phyloP scores from a whole-genome alignment of 176 grass and related monocot genomes.

The Alopecurus myosuroides region DNA sequence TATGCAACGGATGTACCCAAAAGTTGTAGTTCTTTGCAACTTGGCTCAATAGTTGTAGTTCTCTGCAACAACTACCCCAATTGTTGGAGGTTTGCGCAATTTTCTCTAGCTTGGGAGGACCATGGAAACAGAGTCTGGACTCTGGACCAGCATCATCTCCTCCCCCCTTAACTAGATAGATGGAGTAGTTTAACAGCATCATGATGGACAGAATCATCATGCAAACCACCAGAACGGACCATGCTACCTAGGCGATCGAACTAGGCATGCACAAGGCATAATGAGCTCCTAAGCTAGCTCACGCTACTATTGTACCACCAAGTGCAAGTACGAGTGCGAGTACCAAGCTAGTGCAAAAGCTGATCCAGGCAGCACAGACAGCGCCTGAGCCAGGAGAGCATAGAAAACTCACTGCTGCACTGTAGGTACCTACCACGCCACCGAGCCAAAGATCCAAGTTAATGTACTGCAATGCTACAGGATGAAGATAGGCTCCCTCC shows the following conservation, averaged over 20 bases:
- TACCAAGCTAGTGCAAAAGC: not conserved
- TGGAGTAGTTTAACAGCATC: not conserved
- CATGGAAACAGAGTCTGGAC: not conserved
- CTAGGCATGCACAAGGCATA: slow-evolving; percentile 24
- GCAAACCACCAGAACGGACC: slow-evolving; percentile 10
- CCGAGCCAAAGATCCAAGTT: not conserved
- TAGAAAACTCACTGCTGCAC: slow-evolving; percentile 14
- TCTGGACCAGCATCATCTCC: not conserved
- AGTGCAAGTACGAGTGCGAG: not conserved
- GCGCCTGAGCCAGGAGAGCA: slow-evolving; percentile 17
- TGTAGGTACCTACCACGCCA: not conserved
- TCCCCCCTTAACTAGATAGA: not conserved
- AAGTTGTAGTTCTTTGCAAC: no score
- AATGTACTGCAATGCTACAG: slow-evolving; percentile 40
- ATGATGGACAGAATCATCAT: not conserved
- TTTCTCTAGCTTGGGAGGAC: no score
- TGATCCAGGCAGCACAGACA: not conserved
- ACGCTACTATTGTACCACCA: slow-evolving; percentile 8
- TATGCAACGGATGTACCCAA: no score
- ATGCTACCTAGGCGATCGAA: slow-evolving; percentile 21
- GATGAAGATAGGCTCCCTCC: not conserved
- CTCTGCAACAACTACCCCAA: no score
- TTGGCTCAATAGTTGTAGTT: no score
- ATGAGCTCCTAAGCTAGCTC: slow-evolving; percentile 10
- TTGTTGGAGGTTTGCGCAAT: no score